Percentiles rank a stretch among this genome's conserved stretches.
Conservation (phyloP, 2,329 filamentous ascomycete genomes). For the Calcarisporium arbuscula region DNA sequence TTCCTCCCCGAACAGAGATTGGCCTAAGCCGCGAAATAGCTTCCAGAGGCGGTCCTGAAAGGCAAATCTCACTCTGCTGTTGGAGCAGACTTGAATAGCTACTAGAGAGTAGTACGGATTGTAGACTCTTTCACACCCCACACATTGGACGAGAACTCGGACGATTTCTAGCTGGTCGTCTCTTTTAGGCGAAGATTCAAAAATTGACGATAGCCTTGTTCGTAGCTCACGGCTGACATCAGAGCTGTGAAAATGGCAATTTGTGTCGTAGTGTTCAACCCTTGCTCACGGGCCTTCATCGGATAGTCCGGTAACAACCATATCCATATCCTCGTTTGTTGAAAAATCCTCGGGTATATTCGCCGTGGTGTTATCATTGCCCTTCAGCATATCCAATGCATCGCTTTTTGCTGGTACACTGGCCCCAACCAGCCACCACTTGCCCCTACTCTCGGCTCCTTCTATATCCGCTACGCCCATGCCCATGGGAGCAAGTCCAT, state of each 20-base stretch:
- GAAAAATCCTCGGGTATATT: conserved; percentile 17
- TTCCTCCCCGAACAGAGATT: conserved; percentile 62
- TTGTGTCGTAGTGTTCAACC: conserved; percentile 81
- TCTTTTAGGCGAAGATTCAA: conserved; percentile 75
- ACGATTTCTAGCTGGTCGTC: conserved; percentile 83
- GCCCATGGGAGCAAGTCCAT: conserved; percentile 73
- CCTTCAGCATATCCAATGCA: background rate
- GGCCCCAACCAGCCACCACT: conserved; percentile 99
- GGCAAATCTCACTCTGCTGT: conserved; percentile 70
- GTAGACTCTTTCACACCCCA: conserved; percentile 73
- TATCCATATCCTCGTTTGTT: conserved; percentile 41
- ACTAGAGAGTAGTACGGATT: conserved; percentile 93
- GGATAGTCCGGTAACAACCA: conserved; percentile 58
- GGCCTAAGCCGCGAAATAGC: conserved; percentile 79
- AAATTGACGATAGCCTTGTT: conserved; percentile 75
- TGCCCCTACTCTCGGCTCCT: conserved; percentile 78
- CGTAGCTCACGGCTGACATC: conserved; percentile 75
- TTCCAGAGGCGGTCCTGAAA: conserved; percentile 87
- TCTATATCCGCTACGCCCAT: conserved; percentile 77
- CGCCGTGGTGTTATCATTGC: conserved; percentile 10
- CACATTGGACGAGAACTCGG: conserved; percentile 80
- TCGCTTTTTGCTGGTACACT: conserved; percentile 57
- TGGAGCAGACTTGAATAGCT: conserved; percentile 68
- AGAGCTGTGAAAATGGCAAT: conserved; percentile 91
- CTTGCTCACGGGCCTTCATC: conserved; percentile 70